Evolutionary conservation across 2,329 filamentous ascomycete species (phyloP), one percentile per base, ranked within the genome.

Genomic region (Zasmidium citrigriseum): DNA sequence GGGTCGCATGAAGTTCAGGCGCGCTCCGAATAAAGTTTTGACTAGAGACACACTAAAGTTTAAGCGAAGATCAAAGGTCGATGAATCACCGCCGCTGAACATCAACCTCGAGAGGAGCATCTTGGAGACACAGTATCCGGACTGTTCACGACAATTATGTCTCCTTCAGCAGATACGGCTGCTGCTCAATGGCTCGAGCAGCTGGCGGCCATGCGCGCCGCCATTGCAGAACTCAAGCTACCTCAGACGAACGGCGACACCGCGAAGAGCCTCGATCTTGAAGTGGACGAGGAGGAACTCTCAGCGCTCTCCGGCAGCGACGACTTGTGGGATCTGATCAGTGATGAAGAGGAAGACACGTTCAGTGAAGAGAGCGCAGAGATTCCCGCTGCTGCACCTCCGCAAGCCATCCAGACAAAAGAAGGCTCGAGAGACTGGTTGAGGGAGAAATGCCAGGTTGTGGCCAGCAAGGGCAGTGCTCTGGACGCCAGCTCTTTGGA

Each of bases 311-410:
- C 83, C 46, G 86, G 83, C 18, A 84, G 85, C 4, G 89, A 93
- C 58, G 92, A 97, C 75, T 87, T 97, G 10, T 97, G 93, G 93
- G 93, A 97, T 72, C 86, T 96, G 58, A 91, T 96, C 69, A 91
- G 88, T 59, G 89, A 93, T 52, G 83, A 83, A 50, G 87, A 89
- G 22, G 85, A 86, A 20, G 87, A 88, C 56, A 80, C 83, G 7
- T 80, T 83, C 71, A 88, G 84, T 68, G 88, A 86, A 66, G 89
- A 83, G 57, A 78, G 90, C 61, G 77, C 85, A 25, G 83, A 88
- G 49, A 38, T 61, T 5, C 52, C 64, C 16, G 65, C 67, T 47
- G 60, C 66, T 20, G 64, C 68, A 3, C 70, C 68, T 2, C 83
- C 84, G 52, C 78, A 81, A 11, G 24, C 20, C 18, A 34, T 24